phyloP scores from a whole-genome alignment of 2,329 filamentous ascomycete genomes.

The Colletotrichum chlorophyti region DNA sequence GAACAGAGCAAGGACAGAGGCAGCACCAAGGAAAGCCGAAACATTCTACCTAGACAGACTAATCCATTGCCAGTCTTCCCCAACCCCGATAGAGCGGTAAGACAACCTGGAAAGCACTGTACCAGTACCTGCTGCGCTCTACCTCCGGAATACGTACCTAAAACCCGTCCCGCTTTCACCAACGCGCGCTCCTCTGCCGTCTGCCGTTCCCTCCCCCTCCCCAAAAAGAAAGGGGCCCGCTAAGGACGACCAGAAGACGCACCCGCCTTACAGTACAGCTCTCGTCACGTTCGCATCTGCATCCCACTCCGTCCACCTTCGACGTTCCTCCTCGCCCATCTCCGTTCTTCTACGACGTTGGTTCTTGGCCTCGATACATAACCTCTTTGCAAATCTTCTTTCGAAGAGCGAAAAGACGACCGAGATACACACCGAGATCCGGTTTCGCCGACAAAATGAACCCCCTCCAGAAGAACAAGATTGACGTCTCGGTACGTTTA shows the following conservation, averaged over 20 bases:
- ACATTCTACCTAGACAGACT: no score
- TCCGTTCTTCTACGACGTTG: slow-evolving; percentile 1
- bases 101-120: background rate
- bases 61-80: no score
- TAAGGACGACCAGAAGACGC: slow-evolving; percentile 24
- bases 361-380: background rate
- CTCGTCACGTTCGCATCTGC: slow-evolving; percentile 22
- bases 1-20: no score
- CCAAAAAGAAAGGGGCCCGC: slow-evolving; percentile 25
- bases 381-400: no score
- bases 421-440: background rate
- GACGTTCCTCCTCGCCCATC: slow-evolving; percentile 12
- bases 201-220: slow-evolving; percentile 4
- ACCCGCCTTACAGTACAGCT: slow-evolving; percentile 26
- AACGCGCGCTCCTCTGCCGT: slow-evolving; percentile 1
- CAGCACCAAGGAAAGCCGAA: no score
- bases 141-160: slow-evolving; percentile 11
- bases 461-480: slow-evolving; percentile 97
- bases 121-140: background rate
- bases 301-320: slow-evolving; percentile 13
- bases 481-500: slow-evolving; percentile 86
- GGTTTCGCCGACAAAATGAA: slow-evolving; percentile 69
- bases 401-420: no score
- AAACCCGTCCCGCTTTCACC: slow-evolving; percentile 3
- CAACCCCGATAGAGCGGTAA: background rate